Evolutionary conservation across 2,329 filamentous ascomycete species (phyloP).

Genomic region (Fusarium nodosum): DNA sequence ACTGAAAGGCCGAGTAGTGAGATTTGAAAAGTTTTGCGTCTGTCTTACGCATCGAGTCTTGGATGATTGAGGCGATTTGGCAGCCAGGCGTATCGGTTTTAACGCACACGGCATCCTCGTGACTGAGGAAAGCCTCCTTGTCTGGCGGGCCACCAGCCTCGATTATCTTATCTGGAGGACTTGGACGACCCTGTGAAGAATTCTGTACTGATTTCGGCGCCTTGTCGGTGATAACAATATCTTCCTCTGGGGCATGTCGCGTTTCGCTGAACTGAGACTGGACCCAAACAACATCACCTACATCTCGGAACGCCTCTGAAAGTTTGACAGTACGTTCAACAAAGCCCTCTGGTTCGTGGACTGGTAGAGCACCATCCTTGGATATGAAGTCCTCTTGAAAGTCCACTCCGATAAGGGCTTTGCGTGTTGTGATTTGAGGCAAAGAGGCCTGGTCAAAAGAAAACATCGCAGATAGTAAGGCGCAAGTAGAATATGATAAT

Average conservation of each 20-base stretch:
- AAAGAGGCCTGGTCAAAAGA: constrained; percentile 68
- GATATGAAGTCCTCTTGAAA: constrained; percentile 91
- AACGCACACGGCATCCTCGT: constrained; percentile 59
- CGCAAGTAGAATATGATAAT: background rate
- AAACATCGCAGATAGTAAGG: constrained; percentile 60
- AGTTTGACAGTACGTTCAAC: constrained; percentile 76
- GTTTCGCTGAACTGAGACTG: constrained; percentile 78
- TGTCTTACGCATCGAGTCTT: constrained; percentile 59
- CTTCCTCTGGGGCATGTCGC: constrained; percentile 67
- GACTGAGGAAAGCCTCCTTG: constrained; percentile 63
- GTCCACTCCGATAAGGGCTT: constrained; percentile 85
- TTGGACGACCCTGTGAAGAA: constrained; percentile 33
- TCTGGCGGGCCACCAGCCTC: constrained; percentile 43
- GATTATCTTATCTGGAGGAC: constrained; percentile 22
- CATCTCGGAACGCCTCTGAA: constrained; percentile 78
- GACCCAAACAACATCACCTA: constrained; percentile 85
- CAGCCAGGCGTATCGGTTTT: constrained; percentile 60
- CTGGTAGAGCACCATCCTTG: constrained; percentile 74
- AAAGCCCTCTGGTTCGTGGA: constrained; percentile 74
- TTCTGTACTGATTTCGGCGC: constrained; percentile 26
- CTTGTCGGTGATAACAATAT: constrained; percentile 62
- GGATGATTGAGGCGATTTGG: constrained; percentile 60
- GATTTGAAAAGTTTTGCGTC: constrained; percentile 75
- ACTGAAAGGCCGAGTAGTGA: constrained; percentile 89
- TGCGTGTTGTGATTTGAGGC: constrained; percentile 69